Evolutionary conservation across 192 early-diverging fungal species (phyloP), one percentile per base, ranked within the genome.

Genomic region (Chytriomyces confervae): DNA sequence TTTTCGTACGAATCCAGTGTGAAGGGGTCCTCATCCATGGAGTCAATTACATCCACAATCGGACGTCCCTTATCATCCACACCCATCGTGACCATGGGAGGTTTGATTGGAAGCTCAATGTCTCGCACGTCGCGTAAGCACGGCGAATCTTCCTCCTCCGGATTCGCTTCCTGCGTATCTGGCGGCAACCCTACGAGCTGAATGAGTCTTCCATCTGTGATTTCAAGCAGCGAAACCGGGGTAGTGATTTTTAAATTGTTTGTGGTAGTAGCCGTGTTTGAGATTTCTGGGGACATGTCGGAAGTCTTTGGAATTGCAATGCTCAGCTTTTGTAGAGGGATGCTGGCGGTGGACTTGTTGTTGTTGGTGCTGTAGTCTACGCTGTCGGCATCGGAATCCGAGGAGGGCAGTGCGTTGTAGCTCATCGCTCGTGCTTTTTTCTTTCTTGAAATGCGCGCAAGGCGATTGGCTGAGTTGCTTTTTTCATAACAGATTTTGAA

Each of bases 11-110:
- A 81, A 62, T 93, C 92, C 45, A 93, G 77, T 2, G 92, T 93
- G 70, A 93, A 93, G 6, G 92, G 92, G 60, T 93, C 92, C 75
- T 92, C 91, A 20, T 87, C 84, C 45, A 84, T 62, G 24, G 91
- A 90, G 29, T 92, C 91, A 5, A 92, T 70, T 11, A 87, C 83
- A 53, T 91, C 87, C 0, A 91, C 77, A 2, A 91, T 66, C 13
- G 72, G 71, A 16, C 69, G 62, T 24, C 76, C 80, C 24, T 46
- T 73, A 50, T 79, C 78, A 51, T 71, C 76, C 10, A 36, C 27
- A 6, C 48, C 69, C 20, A 66, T 68, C 10, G 66, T 44, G 20
- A 79, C 67, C 24, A 78, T 51, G n/a, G 79, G 78, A 10, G 79
- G 62, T 10, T 68, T 49, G 13, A 74, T 75, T 7, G 83, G 83